Percentiles rank a stretch among this genome's conserved stretches.
Evolutionary conservation across 768 basidiomycete genomes (phyloP).

Genomic region (Lentinus brumalis): DNA sequence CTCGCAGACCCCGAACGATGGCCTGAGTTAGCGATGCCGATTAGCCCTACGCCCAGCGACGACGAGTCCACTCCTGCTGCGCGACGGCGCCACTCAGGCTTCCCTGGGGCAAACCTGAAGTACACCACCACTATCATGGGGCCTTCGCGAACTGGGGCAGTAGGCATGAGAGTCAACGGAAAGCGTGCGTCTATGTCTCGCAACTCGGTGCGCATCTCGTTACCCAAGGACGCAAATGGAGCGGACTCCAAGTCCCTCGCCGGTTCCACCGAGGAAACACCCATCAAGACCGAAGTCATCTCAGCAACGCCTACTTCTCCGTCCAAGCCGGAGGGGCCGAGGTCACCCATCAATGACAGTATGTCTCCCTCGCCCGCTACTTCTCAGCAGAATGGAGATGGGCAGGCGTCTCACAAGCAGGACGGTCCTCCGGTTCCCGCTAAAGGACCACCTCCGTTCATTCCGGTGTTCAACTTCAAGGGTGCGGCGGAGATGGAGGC

Average conservation of each 20-base stretch:
- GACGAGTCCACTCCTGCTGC: constrained; percentile 57
- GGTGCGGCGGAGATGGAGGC: constrained; percentile 88
- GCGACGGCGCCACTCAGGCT: constrained; percentile 33
- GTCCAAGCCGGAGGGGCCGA: not conserved
- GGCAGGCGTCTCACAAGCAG: constrained; percentile 15
- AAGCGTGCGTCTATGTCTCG: constrained; percentile 41
- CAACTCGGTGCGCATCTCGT: constrained; percentile 25
- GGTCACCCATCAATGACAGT: constrained; percentile 12
- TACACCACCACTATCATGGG: constrained; percentile 92
- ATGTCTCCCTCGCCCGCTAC: not conserved
- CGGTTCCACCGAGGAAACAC: constrained; percentile 3
- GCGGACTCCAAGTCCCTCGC: not conserved
- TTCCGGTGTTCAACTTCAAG: constrained; percentile 67
- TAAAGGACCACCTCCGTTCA: constrained; percentile 48
- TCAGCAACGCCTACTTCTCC: too few species aligned
- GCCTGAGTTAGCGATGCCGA: constrained; percentile 79
- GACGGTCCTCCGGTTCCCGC: constrained; percentile 39
- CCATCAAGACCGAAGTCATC: too few species aligned
- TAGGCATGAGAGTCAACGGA: constrained; percentile 78
- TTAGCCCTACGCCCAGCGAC: constrained; percentile 73
- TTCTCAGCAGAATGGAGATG: constrained; percentile 6
- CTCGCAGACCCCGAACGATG: constrained; percentile 79
- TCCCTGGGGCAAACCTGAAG: constrained; percentile 61
- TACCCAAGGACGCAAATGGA: not conserved
- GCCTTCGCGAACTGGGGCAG: constrained; percentile 59